Conservation (phyloP, 1,284 basidiomycete species). For the Violaceomyces palustris region DNA sequence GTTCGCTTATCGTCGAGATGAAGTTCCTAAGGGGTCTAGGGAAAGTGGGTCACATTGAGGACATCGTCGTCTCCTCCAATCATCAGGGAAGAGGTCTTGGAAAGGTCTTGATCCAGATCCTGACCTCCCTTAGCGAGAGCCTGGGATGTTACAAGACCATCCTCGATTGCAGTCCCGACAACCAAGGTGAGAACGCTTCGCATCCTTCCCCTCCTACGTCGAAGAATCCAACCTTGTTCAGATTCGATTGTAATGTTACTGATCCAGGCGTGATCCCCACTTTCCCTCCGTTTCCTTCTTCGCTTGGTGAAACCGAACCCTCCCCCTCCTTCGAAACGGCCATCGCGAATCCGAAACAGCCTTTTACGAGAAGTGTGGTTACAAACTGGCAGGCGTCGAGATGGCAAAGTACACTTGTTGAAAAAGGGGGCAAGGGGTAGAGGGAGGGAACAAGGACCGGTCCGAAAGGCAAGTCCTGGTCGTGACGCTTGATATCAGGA, state of each 20-base stretch:
- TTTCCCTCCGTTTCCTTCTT: neutral
- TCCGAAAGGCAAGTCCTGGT: too few species aligned
- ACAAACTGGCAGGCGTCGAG: constrained; percentile 47
- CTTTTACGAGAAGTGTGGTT: constrained; percentile 93
- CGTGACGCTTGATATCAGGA: too few species aligned
- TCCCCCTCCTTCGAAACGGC: constrained; percentile 12
- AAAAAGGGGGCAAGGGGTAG: too few species aligned
- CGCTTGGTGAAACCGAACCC: neutral
- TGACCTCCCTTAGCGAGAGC: constrained; percentile 68
- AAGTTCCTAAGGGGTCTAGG: constrained; percentile 83
- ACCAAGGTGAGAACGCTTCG: constrained; percentile 68
- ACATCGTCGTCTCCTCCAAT: constrained; percentile 83
- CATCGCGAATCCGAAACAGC: too few species aligned
- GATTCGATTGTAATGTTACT: constrained; percentile 1
- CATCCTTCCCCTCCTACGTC: constrained; percentile 5
- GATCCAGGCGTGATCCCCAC: neutral
- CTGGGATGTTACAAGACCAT: constrained; percentile 90
- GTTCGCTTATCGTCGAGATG: constrained; percentile 79
- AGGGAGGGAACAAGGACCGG: too few species aligned
- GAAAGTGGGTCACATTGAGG: constrained; percentile 88
- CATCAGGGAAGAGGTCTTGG: constrained; percentile 89
- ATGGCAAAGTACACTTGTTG: constrained; percentile 39
- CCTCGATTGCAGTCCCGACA: constrained; percentile 84
- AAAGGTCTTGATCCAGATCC: constrained; percentile 74
- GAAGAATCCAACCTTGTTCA: constrained; percentile 7